Evolutionary conservation across 2,329 filamentous ascomycete genomes (phyloP).

Genomic region (Cadophora luteo-olivacea): DNA sequence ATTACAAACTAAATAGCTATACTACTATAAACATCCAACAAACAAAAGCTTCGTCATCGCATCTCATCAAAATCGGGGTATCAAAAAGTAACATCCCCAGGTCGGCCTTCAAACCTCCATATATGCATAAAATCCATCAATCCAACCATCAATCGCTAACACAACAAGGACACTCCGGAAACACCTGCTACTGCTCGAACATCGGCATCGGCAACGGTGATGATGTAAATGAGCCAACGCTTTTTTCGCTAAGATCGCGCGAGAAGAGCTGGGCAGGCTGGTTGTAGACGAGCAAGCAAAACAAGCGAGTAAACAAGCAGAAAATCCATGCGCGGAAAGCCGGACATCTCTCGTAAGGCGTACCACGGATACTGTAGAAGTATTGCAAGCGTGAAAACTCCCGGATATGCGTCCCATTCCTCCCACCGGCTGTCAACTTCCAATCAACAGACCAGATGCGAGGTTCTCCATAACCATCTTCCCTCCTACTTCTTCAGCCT

Average conservation of each 20-base stretch:
- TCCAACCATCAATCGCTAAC: neutral
- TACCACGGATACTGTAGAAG: neutral
- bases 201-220: neutral
- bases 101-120: conserved; percentile 9
- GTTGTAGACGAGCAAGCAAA: neutral
- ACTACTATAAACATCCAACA: neutral
- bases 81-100: conserved; percentile 1
- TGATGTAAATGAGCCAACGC: neutral
- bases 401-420: neutral
- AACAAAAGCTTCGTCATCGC: conserved; percentile 3
- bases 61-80: conserved; percentile 13
- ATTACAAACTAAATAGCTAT: conserved; percentile 7
- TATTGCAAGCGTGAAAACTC: neutral
- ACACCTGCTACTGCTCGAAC: conserved; percentile 7
- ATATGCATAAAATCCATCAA: conserved; percentile 1
- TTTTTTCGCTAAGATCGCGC: neutral
- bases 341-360: conserved; percentile 8
- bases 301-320: neutral
- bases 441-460: neutral
- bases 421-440: neutral
- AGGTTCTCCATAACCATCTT: neutral
- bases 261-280: neutral
- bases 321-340: neutral
- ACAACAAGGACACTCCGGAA: conserved; percentile 7
- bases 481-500: neutral